Conservation (phyloP, 345 rosid species). For the Brassica incana region DNA sequence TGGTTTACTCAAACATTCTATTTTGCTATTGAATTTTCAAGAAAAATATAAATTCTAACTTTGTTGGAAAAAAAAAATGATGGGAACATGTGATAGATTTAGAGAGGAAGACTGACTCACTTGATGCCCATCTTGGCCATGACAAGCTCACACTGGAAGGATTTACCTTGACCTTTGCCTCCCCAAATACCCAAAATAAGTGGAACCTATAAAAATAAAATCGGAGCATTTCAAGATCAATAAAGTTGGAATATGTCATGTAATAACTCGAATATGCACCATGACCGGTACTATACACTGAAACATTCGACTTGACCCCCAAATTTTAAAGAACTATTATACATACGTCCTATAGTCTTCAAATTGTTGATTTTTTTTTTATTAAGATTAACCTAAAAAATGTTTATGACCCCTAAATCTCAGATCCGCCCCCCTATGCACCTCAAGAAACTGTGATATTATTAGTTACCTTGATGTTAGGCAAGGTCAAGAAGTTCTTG, state of each 20-base stretch:
- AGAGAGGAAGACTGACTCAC: slow-evolving; percentile 46
- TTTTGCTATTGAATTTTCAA: neutral
- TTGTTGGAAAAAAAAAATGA: neutral
- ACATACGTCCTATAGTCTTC: no score
- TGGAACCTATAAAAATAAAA: slow-evolving; percentile 55
- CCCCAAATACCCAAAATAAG: slow-evolving; percentile 98
- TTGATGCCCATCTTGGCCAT: slow-evolving; percentile 98
- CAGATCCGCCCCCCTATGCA: no score
- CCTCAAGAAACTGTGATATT: no score
- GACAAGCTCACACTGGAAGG: slow-evolving; percentile 98
- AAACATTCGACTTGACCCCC: no score
- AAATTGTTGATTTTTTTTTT: no score
- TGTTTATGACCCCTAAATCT: no score
- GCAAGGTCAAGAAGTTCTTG: slow-evolving; percentile 94
- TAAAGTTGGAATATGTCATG: slow-evolving; percentile 7
- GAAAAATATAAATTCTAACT: neutral
- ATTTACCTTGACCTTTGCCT: slow-evolving; percentile 99
- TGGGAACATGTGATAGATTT: neutral
- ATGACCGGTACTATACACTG: no score
- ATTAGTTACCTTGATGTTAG: slow-evolving; percentile 76
- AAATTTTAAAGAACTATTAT: no score
- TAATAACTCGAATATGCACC: neutral
- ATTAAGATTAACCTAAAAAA: no score
- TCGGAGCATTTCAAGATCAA: slow-evolving; percentile 10
- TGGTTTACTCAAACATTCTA: no score